A percentile compares a stretch with the other conserved stretches of the same genome.
Conservation (phyloP, 2,329 filamentous ascomycete genomes). For the Botryotinia narcissicola region DNA sequence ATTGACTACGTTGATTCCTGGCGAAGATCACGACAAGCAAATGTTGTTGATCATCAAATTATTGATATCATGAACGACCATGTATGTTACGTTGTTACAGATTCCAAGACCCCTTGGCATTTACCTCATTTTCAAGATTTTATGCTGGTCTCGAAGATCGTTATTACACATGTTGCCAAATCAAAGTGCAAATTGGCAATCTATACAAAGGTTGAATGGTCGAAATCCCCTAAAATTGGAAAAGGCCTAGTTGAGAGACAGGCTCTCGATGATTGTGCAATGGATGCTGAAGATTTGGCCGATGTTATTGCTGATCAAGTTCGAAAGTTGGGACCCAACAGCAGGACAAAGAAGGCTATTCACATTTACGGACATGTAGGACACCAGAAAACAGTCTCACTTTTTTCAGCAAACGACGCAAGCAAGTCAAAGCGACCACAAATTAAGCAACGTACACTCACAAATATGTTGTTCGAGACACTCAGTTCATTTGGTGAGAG, state of each 20-base stretch:
- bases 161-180: conserved; percentile 91
- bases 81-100: conserved; percentile 62
- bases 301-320: conserved; percentile 78
- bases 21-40: conserved; percentile 56
- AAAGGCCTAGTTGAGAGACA: conserved; percentile 63
- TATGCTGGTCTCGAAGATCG: conserved; percentile 81
- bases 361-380: conserved; percentile 77
- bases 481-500: conserved; percentile 72
- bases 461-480: conserved; percentile 70
- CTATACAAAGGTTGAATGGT: conserved; percentile 86
- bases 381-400: conserved; percentile 60
- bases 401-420: conserved; percentile 52
- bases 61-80: conserved; percentile 83
- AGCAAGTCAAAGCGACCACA: conserved; percentile 51
- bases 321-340: conserved; percentile 68
- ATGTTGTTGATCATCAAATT: conserved; percentile 77
- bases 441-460: conserved; percentile 59
- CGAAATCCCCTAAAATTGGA: conserved; percentile 59
- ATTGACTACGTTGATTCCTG: conserved; percentile 66
- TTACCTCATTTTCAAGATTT: conserved; percentile 78
- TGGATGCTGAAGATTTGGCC: conserved; percentile 70
- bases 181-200: conserved; percentile 88
- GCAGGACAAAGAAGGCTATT: conserved; percentile 72
- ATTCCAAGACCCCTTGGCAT: conserved; percentile 62
- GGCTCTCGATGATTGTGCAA: conserved; percentile 71